Evolutionary conservation across 208 protist genomes (phyloP).

Genomic region (Novymonas esmeraldas): DNA sequence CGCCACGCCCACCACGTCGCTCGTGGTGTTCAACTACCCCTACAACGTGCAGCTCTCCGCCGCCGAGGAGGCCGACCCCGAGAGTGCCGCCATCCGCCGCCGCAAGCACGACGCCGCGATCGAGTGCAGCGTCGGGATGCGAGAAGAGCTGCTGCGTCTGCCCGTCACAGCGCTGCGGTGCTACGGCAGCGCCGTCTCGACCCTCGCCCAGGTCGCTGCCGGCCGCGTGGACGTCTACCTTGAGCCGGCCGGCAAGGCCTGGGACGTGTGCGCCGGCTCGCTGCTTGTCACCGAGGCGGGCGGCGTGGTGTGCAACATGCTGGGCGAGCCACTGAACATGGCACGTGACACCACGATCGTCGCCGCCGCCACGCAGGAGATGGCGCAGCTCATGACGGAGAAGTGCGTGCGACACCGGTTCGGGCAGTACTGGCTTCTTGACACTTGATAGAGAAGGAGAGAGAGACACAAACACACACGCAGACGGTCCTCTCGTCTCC

Average conservation of each 20-base stretch:
- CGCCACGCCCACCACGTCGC: conserved; percentile 20
- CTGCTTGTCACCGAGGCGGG: conserved; percentile 78
- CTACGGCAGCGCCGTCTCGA: conserved; percentile 48
- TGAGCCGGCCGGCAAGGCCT: conserved; percentile 55
- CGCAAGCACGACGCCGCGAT: conserved; percentile 39
- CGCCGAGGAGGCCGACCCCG: conserved; percentile 7
- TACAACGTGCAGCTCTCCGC: conserved; percentile 31
- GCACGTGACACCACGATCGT: conserved; percentile 54
- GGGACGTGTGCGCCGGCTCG: conserved; percentile 65
- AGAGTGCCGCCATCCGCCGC: conserved; percentile 8
- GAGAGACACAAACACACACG: conserved; percentile 1
- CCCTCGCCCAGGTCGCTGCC: conserved; percentile 56
- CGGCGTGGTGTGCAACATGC: conserved; percentile 59
- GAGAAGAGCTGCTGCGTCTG: conserved; percentile 19
- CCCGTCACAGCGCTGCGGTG: conserved; percentile 47
- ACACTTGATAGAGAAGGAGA: no score
- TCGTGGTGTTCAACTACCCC: conserved; percentile 60
- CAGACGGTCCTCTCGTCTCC: neutral
- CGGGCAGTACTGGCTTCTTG: conserved; percentile 45
- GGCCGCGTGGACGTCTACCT: conserved; percentile 70
- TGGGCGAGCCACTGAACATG: conserved; percentile 54
- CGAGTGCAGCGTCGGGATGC: conserved; percentile 39
- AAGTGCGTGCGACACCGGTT: conserved; percentile 38
- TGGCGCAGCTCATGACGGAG: conserved; percentile 34
- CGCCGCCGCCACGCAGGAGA: conserved; percentile 40